Conservation (phyloP, 352 stramenopile species). For the Phytophthora pluvialis region DNA sequence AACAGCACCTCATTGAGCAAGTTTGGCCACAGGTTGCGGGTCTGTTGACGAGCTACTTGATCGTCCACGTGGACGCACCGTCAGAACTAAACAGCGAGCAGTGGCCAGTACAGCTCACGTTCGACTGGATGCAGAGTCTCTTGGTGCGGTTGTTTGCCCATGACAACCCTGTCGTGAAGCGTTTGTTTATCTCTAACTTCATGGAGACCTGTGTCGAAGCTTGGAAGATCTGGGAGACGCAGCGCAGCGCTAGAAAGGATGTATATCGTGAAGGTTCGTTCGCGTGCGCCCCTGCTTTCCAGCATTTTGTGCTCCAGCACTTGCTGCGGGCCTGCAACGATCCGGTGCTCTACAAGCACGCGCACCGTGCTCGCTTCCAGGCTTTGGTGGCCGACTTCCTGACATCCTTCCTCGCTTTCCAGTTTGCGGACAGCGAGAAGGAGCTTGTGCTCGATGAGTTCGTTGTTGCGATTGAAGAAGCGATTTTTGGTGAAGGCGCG, state of each 20-base stretch:
- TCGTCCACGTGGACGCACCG: conserved; percentile 16
- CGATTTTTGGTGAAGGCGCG: conserved; percentile 57
- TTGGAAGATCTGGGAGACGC: conserved; percentile 26
- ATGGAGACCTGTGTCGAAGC: conserved; percentile 50
- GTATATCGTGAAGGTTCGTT: conserved; percentile 45
- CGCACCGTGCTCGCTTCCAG: conserved; percentile 48
- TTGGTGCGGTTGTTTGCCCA: conserved; percentile 75
- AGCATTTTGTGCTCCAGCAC: conserved; percentile 57
- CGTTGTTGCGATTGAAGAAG: conserved; percentile 46
- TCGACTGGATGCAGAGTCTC: conserved; percentile 80
- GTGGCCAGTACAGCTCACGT: conserved; percentile 72
- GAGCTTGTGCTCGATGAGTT: conserved; percentile 31
- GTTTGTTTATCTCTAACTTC: conserved; percentile 75
- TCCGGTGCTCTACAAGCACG: conserved; percentile 76
- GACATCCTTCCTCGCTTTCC: conserved; percentile 45
- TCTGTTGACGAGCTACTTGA: conserved; percentile 52
- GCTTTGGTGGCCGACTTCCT: conserved; percentile 43
- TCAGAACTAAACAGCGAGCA: conserved; percentile 4
- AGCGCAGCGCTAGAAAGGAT: neutral
- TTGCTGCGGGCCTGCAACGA: conserved; percentile 71
- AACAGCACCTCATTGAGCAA: conserved; percentile 84
- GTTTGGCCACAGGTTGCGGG: conserved; percentile 78
- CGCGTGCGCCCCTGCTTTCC: conserved; percentile 48
- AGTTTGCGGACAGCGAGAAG: conserved; percentile 26
- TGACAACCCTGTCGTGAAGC: conserved; percentile 79